phyloP scores from a whole-genome alignment of 495 filamentous ascomycete genomes.

The Penicillium canescens region DNA sequence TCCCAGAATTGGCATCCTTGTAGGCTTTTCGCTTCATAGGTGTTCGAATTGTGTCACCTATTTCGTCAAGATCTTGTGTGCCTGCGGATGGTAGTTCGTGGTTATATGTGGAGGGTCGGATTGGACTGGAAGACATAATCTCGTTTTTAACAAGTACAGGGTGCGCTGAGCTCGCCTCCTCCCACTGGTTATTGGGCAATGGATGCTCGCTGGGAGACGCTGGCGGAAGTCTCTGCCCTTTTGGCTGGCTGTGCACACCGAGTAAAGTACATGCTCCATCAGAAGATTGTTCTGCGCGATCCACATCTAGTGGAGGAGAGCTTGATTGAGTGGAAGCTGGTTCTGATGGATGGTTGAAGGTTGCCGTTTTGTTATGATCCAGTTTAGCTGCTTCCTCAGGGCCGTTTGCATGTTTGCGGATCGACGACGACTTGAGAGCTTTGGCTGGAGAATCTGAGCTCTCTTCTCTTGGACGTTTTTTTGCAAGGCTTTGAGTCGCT shows the following conservation, averaged over 20 bases:
- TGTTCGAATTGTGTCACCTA: constrained; percentile 60
- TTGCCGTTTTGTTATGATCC: background rate
- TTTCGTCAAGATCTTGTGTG: constrained; percentile 76
- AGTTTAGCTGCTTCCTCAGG: background rate
- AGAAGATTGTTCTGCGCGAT: constrained; percentile 26
- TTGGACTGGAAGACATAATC: constrained; percentile 31
- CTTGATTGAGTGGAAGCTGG: constrained; percentile 14
- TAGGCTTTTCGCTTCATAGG: constrained; percentile 56
- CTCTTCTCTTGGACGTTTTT: constrained; percentile 1
- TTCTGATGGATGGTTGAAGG: background rate
- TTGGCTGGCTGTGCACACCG: constrained; percentile 23
- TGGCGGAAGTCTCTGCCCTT: constrained; percentile 17
- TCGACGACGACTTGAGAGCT: background rate
- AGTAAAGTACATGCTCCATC: constrained; percentile 37
- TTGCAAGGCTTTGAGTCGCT: background rate
- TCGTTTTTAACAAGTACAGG: constrained; percentile 34
- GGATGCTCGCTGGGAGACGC: background rate
- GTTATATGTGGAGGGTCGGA: constrained; percentile 29
- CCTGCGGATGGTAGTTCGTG: constrained; percentile 17
- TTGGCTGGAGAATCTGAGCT: background rate
- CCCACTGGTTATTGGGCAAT: background rate
- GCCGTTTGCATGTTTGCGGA: background rate
- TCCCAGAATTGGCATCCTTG: constrained; percentile 9
- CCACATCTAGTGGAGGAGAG: constrained; percentile 6
- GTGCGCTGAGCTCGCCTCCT: background rate